Percentiles rank a stretch among this genome's conserved stretches.
Conservation (phyloP, 257 asterid species). For the Nicotiana otophora region DNA sequence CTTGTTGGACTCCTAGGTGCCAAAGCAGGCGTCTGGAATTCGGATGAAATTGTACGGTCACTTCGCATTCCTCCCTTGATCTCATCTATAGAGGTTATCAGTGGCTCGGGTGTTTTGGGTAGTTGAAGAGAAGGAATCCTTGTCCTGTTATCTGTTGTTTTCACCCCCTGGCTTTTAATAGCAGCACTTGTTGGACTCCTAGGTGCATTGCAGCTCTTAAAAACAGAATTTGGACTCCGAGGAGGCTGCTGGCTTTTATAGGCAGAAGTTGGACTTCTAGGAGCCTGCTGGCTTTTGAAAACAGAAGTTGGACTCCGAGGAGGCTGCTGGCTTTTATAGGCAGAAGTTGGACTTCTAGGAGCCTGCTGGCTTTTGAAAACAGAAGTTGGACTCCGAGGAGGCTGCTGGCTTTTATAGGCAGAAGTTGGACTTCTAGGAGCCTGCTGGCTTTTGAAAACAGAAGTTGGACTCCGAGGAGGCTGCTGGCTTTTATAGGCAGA, state of each 20-base stretch:
- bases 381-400: no score
- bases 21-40: conserved; percentile 38
- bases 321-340: no score
- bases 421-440: no score
- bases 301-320: no score
- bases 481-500: no score
- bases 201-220: conserved; percentile 8
- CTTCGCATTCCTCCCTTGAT: conserved; percentile 26
- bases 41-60: conserved; percentile 28
- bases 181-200: conserved; percentile 34
- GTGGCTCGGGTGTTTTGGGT: conserved; percentile 68
- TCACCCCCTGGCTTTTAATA: conserved; percentile 23
- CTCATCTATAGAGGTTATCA: conserved; percentile 26
- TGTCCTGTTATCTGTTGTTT: conserved; percentile 30
- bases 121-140: conserved; percentile 35
- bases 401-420: no score
- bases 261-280: no score
- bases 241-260: conserved; percentile 2
- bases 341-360: background rate
- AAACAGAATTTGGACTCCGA: conserved; percentile 16
- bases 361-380: no score
- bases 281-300: no score
- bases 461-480: no score
- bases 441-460: no score
- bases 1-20: no score